phyloP scores from a whole-genome alignment of 805 yeast genomes.

The Zygosaccharomyces gambellarensis region DNA sequence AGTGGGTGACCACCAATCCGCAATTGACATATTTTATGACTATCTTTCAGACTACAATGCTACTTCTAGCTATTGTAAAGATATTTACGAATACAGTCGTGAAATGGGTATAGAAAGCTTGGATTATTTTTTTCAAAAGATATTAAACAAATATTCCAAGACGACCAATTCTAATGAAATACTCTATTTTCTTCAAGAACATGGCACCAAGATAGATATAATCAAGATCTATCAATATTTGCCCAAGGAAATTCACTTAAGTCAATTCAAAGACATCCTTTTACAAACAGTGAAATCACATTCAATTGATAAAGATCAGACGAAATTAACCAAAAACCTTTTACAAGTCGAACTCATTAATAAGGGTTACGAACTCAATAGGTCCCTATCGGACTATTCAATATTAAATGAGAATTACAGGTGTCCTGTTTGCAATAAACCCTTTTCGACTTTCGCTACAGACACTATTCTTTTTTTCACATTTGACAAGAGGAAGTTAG shows the following conservation, averaged over 20 bases:
- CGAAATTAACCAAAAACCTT: conserved; percentile 44
- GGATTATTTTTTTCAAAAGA: conserved; percentile 35
- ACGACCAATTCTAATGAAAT: conserved; percentile 20
- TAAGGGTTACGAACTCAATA: conserved; percentile 41
- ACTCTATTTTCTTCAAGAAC: conserved; percentile 25
- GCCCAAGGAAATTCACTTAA: conserved; percentile 48
- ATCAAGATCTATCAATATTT: conserved; percentile 41
- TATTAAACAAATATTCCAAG: conserved; percentile 33
- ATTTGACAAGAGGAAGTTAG: conserved; percentile 13
- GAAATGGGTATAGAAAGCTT: conserved; percentile 42
- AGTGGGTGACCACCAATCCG: conserved; percentile 56
- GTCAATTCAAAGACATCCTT: conserved; percentile 41
- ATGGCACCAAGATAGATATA: conserved; percentile 20
- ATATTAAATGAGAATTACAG: conserved; percentile 40
- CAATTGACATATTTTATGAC: conserved; percentile 56
- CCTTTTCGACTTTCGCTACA: conserved; percentile 16
- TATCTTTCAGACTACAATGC: conserved; percentile 50
- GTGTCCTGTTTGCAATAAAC: conserved; percentile 59
- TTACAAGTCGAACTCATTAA: conserved; percentile 50
- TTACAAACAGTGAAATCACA: conserved; percentile 41
- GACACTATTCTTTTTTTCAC: conserved; percentile 21
- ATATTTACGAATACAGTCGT: conserved; percentile 39
- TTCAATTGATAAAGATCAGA: conserved; percentile 38
- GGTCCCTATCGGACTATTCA: conserved; percentile 35
- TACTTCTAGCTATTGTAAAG: conserved; percentile 60